Conservation (phyloP, 1,139 yeast genomes). For the Yamadazyma kanchanaburiensis region DNA sequence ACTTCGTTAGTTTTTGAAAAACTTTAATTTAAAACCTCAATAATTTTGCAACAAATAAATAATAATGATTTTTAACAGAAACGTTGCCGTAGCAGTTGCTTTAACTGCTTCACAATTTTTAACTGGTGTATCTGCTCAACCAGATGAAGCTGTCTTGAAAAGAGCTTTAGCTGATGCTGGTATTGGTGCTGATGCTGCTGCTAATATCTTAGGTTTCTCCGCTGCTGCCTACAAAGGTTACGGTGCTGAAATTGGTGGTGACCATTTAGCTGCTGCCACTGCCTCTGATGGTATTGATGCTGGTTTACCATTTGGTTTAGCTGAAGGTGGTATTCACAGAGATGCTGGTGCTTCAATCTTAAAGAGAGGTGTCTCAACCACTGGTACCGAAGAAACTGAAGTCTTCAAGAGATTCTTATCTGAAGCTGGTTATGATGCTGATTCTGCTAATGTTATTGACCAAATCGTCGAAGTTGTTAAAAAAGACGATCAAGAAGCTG, state of each 20-base stretch:
- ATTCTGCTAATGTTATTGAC: constrained; percentile 8
- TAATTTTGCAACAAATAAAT: not conserved
- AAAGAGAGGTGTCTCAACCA: constrained; percentile 8
- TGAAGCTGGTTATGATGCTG: constrained; percentile 10
- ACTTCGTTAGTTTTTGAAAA: constrained; percentile 6
- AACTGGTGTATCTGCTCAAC: constrained; percentile 12
- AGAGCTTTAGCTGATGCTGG: constrained; percentile 15
- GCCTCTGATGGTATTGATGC: constrained; percentile 10
- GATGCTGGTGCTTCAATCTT: constrained; percentile 11
- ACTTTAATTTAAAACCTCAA: constrained; percentile 1
- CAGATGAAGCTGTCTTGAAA: constrained; percentile 9
- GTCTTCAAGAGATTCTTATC: constrained; percentile 12
- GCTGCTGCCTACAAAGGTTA: constrained; percentile 10
- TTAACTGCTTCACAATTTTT: constrained; percentile 15
- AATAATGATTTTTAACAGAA: constrained; percentile 15
- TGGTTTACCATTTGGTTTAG: constrained; percentile 10
- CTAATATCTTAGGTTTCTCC: constrained; percentile 9
- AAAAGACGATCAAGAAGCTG: constrained; percentile 9
- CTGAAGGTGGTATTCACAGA: constrained; percentile 8
- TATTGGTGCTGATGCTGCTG: constrained; percentile 10
- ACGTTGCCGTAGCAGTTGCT: constrained; percentile 15
- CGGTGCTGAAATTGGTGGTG: constrained; percentile 10
- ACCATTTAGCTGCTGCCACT: constrained; percentile 13
- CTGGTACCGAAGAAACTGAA: constrained; percentile 10
- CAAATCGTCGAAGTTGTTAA: constrained; percentile 11